Evolutionary conservation across 805 yeast species (phyloP).

Genomic region (Hyphopichia homilentoma): DNA sequence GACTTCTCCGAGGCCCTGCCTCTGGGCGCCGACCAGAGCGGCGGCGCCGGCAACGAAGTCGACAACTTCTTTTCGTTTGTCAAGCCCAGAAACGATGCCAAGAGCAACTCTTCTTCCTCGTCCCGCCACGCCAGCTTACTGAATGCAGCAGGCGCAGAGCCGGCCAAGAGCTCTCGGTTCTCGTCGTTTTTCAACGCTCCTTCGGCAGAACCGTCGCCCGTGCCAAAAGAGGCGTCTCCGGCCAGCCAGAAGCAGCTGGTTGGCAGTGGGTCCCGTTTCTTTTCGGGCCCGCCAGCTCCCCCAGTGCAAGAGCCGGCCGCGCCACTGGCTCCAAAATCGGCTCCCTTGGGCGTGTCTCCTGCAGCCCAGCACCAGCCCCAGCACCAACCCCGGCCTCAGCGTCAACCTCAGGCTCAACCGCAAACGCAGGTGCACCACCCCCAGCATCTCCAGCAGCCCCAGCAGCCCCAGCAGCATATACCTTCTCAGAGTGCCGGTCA

Average conservation of each 20-base stretch:
- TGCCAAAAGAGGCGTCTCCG: no score
- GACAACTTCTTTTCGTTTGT: constrained; percentile 42
- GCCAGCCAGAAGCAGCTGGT: no score
- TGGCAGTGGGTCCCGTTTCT: constrained; percentile 1
- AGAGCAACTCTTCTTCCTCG: constrained; percentile 3
- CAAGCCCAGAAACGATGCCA: constrained; percentile 21
- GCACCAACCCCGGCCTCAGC: constrained; percentile 4
- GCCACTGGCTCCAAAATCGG: not conserved
- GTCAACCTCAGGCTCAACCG: constrained; percentile 6
- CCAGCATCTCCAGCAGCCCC: constrained; percentile 7
- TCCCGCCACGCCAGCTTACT: constrained; percentile 5
- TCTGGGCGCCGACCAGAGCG: constrained; percentile 7
- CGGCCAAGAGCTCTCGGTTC: constrained; percentile 31
- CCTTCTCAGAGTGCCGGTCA: constrained; percentile 6
- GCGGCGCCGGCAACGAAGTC: constrained; percentile 32
- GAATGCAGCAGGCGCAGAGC: constrained; percentile 7
- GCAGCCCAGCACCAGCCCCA: not conserved
- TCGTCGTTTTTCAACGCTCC: constrained; percentile 29
- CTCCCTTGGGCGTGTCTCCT: not conserved
- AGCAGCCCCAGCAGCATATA: constrained; percentile 10
- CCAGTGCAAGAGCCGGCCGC: not conserved
- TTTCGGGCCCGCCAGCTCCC: not conserved
- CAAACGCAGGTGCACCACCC: no score
- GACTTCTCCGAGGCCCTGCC: constrained; percentile 9
- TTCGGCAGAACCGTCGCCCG: constrained; percentile 5